Conservation (phyloP, 257 asterid genomes). For the Nicotiana undulata region DNA sequence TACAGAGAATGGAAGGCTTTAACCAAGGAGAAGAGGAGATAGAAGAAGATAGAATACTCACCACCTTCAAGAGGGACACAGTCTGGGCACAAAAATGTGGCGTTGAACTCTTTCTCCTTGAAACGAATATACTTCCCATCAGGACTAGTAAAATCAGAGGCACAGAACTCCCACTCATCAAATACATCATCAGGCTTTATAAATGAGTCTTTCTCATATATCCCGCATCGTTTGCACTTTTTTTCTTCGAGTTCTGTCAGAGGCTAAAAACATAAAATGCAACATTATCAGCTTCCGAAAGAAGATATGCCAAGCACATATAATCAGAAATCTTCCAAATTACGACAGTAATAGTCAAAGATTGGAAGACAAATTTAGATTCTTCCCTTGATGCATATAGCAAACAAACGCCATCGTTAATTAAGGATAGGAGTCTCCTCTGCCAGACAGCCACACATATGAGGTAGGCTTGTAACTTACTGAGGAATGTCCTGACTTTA, state of each 20-base stretch:
- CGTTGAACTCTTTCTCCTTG: conserved; percentile 30
- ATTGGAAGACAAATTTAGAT: not conserved
- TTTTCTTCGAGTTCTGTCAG: conserved; percentile 13
- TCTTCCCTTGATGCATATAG: not conserved
- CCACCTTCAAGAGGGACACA: conserved; percentile 23
- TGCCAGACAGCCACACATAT: not conserved
- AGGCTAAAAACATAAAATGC: conserved; percentile 3
- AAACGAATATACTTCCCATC: conserved; percentile 21
- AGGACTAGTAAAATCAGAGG: conserved; percentile 10
- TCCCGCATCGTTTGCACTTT: conserved; percentile 20
- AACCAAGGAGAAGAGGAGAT: not conserved
- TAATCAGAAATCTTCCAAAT: not conserved
- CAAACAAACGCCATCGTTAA: not conserved
- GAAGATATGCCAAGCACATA: not conserved
- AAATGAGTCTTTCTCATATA: conserved; percentile 10
- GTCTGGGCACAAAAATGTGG: conserved; percentile 31
- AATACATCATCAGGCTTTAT: conserved; percentile 14
- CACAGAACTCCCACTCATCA: conserved; percentile 24
- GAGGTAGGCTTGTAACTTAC: not conserved
- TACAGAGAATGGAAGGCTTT: not conserved
- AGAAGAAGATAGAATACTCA: conserved; percentile 6
- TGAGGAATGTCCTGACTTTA: not conserved
- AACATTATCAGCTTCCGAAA: not conserved
- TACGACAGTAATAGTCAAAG: not conserved
- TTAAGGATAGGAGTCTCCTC: not conserved